Conservation (phyloP, 805 yeast genomes). For the Brettanomyces sp. region DNA sequence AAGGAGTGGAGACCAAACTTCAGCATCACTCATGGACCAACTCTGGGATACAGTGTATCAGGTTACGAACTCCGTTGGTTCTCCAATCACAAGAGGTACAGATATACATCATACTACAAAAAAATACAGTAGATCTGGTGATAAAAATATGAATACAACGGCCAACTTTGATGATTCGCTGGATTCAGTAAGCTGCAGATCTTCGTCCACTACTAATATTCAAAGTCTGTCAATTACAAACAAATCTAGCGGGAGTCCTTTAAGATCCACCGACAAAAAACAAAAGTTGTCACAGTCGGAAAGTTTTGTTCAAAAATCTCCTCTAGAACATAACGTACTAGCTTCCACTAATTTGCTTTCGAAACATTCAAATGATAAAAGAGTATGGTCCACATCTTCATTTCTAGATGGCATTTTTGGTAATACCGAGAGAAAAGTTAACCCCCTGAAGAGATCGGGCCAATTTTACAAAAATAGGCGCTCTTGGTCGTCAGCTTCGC, state of each 20-base stretch:
- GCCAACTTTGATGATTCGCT: too few species aligned
- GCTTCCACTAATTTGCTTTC: not conserved
- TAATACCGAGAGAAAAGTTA: not conserved
- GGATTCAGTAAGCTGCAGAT: too few species aligned
- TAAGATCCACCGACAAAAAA: too few species aligned
- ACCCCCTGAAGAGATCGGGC: not conserved
- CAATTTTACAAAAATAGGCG: not conserved
- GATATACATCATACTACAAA: too few species aligned
- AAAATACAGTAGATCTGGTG: too few species aligned
- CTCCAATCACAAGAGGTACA: not conserved
- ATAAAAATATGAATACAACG: too few species aligned
- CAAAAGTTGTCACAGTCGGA: too few species aligned
- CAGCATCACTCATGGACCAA: conserved; percentile 4
- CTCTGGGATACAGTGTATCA: conserved; percentile 11
- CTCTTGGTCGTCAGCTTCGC: not conserved
- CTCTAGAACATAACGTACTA: not conserved
- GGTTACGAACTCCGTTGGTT: conserved; percentile 2
- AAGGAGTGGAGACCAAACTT: not conserved
- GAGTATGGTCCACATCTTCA: conserved; percentile 6
- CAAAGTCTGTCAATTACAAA: too few species aligned
- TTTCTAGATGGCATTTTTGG: conserved; percentile 6
- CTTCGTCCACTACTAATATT: too few species aligned
- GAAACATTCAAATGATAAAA: not conserved
- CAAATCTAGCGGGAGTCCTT: too few species aligned
- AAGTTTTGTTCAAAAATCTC: too few species aligned